phyloP scores from a whole-genome alignment of 2,329 filamentous ascomycete species.

The Aotearoamyces nothofagi region DNA sequence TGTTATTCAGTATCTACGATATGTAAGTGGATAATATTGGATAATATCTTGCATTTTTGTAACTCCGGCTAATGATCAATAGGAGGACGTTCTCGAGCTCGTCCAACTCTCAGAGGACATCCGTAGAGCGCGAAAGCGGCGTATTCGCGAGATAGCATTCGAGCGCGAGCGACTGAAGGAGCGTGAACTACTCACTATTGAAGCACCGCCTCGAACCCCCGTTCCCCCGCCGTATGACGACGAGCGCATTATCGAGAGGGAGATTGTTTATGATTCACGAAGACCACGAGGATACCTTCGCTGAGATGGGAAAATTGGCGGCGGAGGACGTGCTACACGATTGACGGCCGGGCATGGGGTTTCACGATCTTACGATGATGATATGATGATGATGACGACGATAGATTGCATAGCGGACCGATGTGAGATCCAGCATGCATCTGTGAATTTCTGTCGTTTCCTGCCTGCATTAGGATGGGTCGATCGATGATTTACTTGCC shows the following conservation, averaged over 20 bases:
- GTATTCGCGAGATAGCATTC: constrained; percentile 37
- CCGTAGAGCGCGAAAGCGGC: constrained; percentile 41
- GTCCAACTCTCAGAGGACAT: constrained; percentile 75
- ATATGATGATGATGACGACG: no score
- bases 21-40: constrained; percentile 43
- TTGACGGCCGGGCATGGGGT: no score
- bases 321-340: no score
- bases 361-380: no score
- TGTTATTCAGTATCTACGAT: constrained; percentile 76
- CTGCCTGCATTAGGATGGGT: no score
- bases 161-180: constrained; percentile 40
- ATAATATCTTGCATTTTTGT: background rate
- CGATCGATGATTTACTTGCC: no score
- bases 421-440: no score
- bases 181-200: no score
- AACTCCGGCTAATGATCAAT: constrained; percentile 18
- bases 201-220: constrained; percentile 10
- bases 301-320: no score
- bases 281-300: constrained; percentile 2
- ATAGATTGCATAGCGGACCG: no score
- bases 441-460: no score
- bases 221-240: constrained; percentile 34
- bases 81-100: constrained; percentile 80
- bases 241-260: constrained; percentile 50
- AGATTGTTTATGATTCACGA: constrained; percentile 43